phyloP scores from a whole-genome alignment of 108 stramenopile species.

The Nitzschia inconspicua region DNA sequence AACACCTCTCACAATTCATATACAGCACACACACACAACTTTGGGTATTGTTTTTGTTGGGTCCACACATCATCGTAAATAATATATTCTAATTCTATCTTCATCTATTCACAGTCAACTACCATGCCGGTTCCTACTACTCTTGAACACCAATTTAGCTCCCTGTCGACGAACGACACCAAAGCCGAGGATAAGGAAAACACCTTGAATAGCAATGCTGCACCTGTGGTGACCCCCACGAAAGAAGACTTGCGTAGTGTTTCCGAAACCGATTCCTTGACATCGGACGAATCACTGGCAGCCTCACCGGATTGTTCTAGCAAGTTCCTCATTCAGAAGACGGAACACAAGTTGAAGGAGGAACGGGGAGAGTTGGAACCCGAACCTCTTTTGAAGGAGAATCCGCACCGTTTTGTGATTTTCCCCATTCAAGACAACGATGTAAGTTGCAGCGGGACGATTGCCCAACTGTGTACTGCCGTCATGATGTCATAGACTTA shows the following conservation, averaged over 20 bases:
- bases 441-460: conserved; percentile 46
- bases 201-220: not conserved
- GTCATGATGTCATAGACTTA: too few species aligned
- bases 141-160: conserved; percentile 31
- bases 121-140: conserved; percentile 35
- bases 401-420: conserved; percentile 94
- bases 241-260: not conserved
- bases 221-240: conserved; percentile 11
- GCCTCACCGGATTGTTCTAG: not conserved
- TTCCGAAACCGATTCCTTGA: not conserved
- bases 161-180: conserved; percentile 16
- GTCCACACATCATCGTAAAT: not conserved
- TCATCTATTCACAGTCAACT: not conserved
- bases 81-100: not conserved
- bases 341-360: conserved; percentile 71
- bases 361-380: conserved; percentile 44
- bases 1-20: not conserved
- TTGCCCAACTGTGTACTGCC: not conserved
- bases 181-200: conserved; percentile 2
- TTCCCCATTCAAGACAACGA: conserved; percentile 98
- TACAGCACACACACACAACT: not conserved
- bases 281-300: conserved; percentile 8
- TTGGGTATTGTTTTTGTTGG: too few species aligned
- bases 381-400: conserved; percentile 78
- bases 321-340: conserved; percentile 20